Base-by-base conservation (phyloP, 352 stramenopile species). In the Phytophthora macrochlamydospora region DNA sequence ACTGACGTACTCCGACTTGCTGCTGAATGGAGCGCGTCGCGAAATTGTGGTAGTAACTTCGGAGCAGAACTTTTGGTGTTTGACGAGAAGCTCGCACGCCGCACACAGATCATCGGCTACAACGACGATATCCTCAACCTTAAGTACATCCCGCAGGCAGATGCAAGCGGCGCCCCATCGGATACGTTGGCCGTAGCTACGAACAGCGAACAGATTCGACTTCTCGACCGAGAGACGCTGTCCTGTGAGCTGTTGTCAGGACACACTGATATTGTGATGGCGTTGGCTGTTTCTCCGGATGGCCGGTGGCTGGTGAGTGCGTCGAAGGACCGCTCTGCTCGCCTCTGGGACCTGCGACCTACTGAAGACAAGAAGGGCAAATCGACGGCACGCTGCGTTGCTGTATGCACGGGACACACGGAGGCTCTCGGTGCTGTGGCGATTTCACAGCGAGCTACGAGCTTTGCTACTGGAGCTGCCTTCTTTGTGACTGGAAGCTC, bases 41-140 rank as follows among this genome's bases (percentile, higher is more conserved):
- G 81, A 96, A 57, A 73, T 97, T 30, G 43, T 97, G 2, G 86
- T 79, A 0, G 81, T 96, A 51, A 89, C 91, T 6, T 78, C 78
- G 14, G 87, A 97, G 54, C 88, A 97, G 69, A 97, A 96, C 62
- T 87, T 97, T 59, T 95, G 28, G 68, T 97, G 2, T 90, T 96
- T 49, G 78, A 94, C 63, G 76, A 87, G 51, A 73, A 79, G 13
- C 72, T 96, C 33, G 62, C 71, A 59, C 77, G 89, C 49, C 90
- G 73, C 44, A 85, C 81, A 13, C 84, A 94, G 65, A 93, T 94
- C 59, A 93, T 95, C 60, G 83, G 97, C 35, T 98, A 97, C 67
- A 99, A 99, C 75, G 98, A 99, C 66, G 97, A 99, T 69, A 97
- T 99, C 50, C 81, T 99, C 0, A 98, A 99, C 77, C 78, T 99